Evolutionary conservation across 257 asterid genomes (phyloP).

Genomic region (Solanum piurae): DNA sequence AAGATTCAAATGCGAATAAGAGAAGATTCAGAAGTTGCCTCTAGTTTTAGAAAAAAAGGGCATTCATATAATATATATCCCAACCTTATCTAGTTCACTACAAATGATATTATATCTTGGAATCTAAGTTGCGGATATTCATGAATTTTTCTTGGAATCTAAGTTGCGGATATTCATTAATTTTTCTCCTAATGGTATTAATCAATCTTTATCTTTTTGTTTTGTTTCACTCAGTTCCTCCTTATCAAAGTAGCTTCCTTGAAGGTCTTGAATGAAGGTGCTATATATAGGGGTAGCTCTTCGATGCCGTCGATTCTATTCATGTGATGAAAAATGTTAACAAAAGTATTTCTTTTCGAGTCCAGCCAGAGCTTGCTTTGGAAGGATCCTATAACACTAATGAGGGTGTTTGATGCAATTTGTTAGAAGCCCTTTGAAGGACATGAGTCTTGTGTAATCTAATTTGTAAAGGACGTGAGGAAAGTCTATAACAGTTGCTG

Average conservation of each 20-base stretch:
- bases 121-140: neutral
- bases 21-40: no score
- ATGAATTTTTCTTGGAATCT: neutral
- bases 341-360: neutral
- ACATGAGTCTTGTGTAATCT: neutral
- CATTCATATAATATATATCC: neutral
- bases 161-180: no score
- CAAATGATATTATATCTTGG: neutral
- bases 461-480: neutral
- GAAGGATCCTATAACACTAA: neutral
- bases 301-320: no score
- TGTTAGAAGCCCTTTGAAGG: neutral
- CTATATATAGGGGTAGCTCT: neutral
- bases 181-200: neutral
- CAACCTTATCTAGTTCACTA: neutral
- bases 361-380: neutral
- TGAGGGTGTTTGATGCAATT: neutral
- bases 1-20: no score
- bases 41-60: no score
- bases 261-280: neutral
- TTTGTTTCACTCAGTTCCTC: neutral
- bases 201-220: neutral
- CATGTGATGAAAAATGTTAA: neutral
- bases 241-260: neutral
- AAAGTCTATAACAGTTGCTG: neutral